phyloP scores from a whole-genome alignment of 306 rosid species.

The Castanea crenata region DNA sequence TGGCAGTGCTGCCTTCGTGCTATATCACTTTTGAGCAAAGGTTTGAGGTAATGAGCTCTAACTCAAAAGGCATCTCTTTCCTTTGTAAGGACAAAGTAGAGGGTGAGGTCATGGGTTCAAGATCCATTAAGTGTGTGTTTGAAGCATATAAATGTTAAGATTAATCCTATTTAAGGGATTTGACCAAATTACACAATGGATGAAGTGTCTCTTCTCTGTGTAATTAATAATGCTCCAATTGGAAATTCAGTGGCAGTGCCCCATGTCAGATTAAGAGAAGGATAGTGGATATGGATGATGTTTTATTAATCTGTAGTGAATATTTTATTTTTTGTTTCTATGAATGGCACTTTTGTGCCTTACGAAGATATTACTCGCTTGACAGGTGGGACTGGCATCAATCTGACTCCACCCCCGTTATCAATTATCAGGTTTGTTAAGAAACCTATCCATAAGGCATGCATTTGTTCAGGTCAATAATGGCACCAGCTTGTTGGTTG shows the following conservation, averaged over 20 bases:
- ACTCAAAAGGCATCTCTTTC: too few relatives aligned
- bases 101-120: too few relatives aligned
- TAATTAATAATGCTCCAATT: not conserved
- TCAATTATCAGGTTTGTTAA: constrained; percentile 72
- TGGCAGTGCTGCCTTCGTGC: not conserved
- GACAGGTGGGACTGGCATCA: constrained; percentile 97
- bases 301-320: not conserved
- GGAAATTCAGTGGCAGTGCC: not conserved
- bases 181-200: not conserved
- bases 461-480: not conserved
- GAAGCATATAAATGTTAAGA: not conserved
- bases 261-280: not conserved
- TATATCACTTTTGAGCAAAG: not conserved
- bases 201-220: not conserved
- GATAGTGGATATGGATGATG: not conserved
- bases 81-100: too few relatives aligned
- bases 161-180: not conserved
- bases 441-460: not conserved
- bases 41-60: not conserved
- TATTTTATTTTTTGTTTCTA: not conserved
- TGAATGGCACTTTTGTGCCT: constrained; percentile 5
- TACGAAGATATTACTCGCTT: constrained; percentile 25
- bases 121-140: not conserved
- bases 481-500: not conserved
- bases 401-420: constrained; percentile 92